Base-by-base conservation (phyloP, 495 filamentous ascomycete species). In the Cercophora newfieldiana region DNA sequence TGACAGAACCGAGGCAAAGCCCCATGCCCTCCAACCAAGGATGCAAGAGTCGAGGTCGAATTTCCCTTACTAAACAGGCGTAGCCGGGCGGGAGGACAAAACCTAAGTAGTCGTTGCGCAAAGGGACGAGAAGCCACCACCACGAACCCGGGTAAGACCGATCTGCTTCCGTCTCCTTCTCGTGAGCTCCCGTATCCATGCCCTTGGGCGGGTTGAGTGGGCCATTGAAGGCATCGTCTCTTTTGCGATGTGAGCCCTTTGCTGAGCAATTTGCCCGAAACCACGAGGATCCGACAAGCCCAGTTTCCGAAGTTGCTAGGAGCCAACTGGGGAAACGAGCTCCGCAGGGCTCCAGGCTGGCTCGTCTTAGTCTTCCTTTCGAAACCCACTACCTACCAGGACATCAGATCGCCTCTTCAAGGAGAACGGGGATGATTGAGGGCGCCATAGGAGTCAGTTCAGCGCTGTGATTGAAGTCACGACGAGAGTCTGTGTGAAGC, bases 1-100 rank as follows among this genome's bases (percentile, higher is more conserved):
- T 53, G 50, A 53, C 50, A 53, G 26, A 57, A 57, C 24, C 54
- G 30, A 29, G 54, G 54, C 54, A 57, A 28, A 29, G 10, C 54
- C 6, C 25, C 50, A 53, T 24, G 7, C 14, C 50, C 21, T 14
- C 50, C 19, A 53, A 44, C 37, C 37, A 44, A 16, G 37, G 10
- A 30, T 57, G 25, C 25, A 57, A 57, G 2, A 22, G 8, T 30
- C 54, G 26, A 30, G 54, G 24, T 31, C 22, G 26, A 57, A 29
- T 57, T 57, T 31, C 54, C 54, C 26, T 53, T 19, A 53, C 50
- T 19, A 26, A 19, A 22, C 7, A 22, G 24, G 50, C n/a, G 2
- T 16, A 14, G 37, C 37, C 37, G 37, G 37, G 10, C 37, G 37
- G 37, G 4, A 8, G 37, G 37, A 4, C 37, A 44, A 44, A n/a